Base-by-base conservation (phyloP, 2,329 filamentous ascomycete genomes). In the Pseudocercospora macadamiae region DNA sequence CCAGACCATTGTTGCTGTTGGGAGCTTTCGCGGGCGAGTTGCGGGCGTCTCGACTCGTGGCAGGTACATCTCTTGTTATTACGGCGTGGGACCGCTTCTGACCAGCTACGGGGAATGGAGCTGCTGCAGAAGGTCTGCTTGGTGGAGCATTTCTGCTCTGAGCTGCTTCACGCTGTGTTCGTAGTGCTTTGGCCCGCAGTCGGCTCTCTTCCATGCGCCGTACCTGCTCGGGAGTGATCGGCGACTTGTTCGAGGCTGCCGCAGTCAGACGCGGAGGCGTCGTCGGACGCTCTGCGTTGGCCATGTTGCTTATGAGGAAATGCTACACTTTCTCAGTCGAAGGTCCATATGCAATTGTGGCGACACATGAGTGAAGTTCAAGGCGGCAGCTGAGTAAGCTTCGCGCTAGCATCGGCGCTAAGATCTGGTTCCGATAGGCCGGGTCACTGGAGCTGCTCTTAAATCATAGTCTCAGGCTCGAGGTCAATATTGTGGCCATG, bases 131-230 rank as follows among this genome's bases (percentile, higher is more conserved):
- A 14, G 59, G 47, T 23, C 61, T 25, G 12, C 32, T 52, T 16
- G 52, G 30, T 66, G 60, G 59, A n/a, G n/a, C n/a, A 71, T 49
- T 58, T 64, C 32, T 61, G 70, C 59, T 34, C 70, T 57, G 32
- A 59, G 88, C 85, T 30, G 88, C 86, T 69, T 92, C 86, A 59
- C 84, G 83, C 69, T 89, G 87, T 66, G 90, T 86, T 58, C 90
- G 89, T 16, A 93, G 80, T 2, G 92, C 93, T 82, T 97, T 97
- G 55, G 95, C 91, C 76, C 87, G 90, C 26, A 97, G 83, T 18
- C 93, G 86, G 68, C 88, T 93, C 74, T 93, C 87, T 85, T 97
- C 93, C 73, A 86, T 85, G 64, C 79, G 79, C 51, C 83, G 80
- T 48, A 85, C 79, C 71, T 86, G 84, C 67, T 87, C 85, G 8